Percentiles rank a stretch among this genome's conserved stretches.
Evolutionary conservation across 2,329 filamentous ascomycete species (phyloP).

Genomic region (Colletotrichum cordylinicola): DNA sequence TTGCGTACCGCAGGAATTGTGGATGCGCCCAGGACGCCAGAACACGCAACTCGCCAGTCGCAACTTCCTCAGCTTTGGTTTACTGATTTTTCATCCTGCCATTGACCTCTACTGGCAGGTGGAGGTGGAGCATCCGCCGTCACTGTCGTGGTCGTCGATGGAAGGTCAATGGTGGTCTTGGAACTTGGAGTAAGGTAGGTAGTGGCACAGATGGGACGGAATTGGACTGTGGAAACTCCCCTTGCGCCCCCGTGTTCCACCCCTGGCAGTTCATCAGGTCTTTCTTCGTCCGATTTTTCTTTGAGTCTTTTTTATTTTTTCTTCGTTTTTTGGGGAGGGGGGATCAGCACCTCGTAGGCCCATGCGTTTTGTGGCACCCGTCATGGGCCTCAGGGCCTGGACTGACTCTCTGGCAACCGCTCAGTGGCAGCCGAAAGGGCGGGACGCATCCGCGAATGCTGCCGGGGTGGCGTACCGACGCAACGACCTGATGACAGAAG

Average conservation of each 20-base stretch:
- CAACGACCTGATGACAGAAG: constrained; percentile 13
- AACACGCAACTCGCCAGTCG: not conserved
- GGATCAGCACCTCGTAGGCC: constrained; percentile 4
- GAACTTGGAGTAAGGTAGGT: not conserved
- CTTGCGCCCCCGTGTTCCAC: not conserved
- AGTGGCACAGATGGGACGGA: not conserved
- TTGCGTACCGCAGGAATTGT: not conserved
- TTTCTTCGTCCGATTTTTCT: constrained; percentile 4
- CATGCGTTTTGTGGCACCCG: constrained; percentile 12
- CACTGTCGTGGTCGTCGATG: not conserved
- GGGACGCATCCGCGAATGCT: not conserved
- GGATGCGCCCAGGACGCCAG: not conserved
- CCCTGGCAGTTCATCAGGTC: constrained; percentile 9
- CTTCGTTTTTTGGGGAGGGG: not conserved
- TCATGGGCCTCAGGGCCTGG: not conserved
- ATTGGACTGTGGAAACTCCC: not conserved
- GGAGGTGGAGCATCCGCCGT: constrained; percentile 6
- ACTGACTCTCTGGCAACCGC: constrained; percentile 11
- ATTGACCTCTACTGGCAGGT: not conserved
- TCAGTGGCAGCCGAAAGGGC: not conserved
- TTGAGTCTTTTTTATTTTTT: not conserved
- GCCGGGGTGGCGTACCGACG: constrained; percentile 11
- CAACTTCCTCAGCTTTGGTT: not conserved
- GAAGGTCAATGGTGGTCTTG: not conserved
- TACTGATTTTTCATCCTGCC: not conserved